A percentile compares a stretch with the other conserved stretches of the same genome.
Evolutionary conservation across 768 basidiomycete genomes (phyloP).

Genomic region (Pleurotus pulmonarius): DNA sequence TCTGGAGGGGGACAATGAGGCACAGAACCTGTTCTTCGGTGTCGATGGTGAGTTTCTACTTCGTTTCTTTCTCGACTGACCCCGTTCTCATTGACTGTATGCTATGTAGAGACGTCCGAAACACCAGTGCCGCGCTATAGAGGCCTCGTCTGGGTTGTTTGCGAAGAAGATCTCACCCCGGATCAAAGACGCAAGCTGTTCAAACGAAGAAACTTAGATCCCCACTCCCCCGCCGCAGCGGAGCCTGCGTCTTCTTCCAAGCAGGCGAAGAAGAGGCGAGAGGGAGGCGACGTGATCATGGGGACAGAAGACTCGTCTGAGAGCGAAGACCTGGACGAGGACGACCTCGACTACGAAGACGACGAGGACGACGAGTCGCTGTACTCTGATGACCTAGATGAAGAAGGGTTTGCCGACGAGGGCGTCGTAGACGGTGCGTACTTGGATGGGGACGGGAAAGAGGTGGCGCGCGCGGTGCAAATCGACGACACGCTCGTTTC

Average conservation of each 20-base stretch:
- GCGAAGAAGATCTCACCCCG: slow-evolving; percentile 59
- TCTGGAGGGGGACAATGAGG: slow-evolving; percentile 74
- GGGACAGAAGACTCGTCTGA: slow-evolving; percentile 14
- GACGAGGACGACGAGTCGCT: slow-evolving; percentile 19
- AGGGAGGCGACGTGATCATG: neutral
- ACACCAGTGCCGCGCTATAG: slow-evolving; percentile 42
- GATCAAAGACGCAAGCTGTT: slow-evolving; percentile 18
- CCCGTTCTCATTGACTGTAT: slow-evolving; percentile 11
- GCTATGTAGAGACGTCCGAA: neutral
- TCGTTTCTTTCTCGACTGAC: slow-evolving; percentile 8
- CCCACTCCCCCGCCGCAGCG: slow-evolving; percentile 13
- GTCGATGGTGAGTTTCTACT: slow-evolving; percentile 19
- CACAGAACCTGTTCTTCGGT: slow-evolving; percentile 81
- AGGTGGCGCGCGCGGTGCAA: neutral
- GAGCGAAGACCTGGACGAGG: slow-evolving; percentile 27
- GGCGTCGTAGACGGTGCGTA: no score
- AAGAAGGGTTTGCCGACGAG: slow-evolving; percentile 9
- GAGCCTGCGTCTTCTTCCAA: slow-evolving; percentile 17
- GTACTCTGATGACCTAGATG: slow-evolving; percentile 6
- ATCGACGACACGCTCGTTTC: slow-evolving; percentile 8
- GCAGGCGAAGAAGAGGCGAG: slow-evolving; percentile 17
- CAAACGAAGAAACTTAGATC: slow-evolving; percentile 21
- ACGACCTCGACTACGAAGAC: slow-evolving; percentile 13
- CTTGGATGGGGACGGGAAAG: no score
- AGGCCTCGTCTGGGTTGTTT: slow-evolving; percentile 83